Percentiles rank a stretch among this genome's conserved stretches.
phyloP scores from a whole-genome alignment of 345 rosid genomes.

The Populus davidiana region DNA sequence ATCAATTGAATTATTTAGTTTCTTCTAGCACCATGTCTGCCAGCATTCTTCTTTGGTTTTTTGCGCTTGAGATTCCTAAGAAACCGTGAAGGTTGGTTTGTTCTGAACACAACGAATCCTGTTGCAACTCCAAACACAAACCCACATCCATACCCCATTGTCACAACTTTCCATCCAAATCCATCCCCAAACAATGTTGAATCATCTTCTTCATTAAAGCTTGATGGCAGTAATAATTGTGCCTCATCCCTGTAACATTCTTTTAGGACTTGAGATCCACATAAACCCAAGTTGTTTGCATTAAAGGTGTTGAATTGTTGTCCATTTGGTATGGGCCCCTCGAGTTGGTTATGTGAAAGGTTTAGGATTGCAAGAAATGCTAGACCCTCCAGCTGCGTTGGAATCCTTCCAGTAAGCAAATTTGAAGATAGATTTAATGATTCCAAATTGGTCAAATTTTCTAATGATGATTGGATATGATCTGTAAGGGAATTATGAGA shows the following conservation, averaged over 20 bases:
- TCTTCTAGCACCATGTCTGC: too few relatives aligned
- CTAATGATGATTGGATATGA: neutral
- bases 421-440: constrained; percentile 6
- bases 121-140: too few relatives aligned
- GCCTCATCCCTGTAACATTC: neutral
- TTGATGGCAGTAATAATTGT: neutral
- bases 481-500: constrained; percentile 3
- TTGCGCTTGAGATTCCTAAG: too few relatives aligned
- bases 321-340: constrained; percentile 2
- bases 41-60: too few relatives aligned
- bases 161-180: too few relatives aligned
- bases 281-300: neutral
- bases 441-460: neutral
- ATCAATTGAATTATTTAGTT: too few relatives aligned
- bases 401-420: neutral
- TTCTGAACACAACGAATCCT: too few relatives aligned
- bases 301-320: neutral
- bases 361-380: neutral
- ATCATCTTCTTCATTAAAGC: neutral
- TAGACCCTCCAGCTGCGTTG: neutral
- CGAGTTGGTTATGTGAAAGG: neutral
- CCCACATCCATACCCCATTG: too few relatives aligned
- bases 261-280: constrained; percentile 12
- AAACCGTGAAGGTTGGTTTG: neutral
- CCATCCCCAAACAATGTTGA: neutral